A percentile compares a stretch with the other conserved stretches of the same genome.
These are phyloP conservation scores for Suillus americanus DNA, from an alignment of 768 basidiomycete genomes.

Conservation along the genomic window DNA sequence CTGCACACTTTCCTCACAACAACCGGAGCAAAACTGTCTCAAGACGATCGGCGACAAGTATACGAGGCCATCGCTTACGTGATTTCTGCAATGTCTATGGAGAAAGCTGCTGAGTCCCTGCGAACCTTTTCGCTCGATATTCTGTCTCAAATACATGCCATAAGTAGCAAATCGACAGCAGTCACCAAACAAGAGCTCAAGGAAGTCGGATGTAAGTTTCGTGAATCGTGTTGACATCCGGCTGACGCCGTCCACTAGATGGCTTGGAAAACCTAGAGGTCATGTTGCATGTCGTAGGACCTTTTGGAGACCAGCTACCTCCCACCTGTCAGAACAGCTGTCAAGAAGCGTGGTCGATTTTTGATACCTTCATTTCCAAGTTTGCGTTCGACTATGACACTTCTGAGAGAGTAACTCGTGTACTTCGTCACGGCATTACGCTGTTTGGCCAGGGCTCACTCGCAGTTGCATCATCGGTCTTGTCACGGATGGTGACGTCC, in stretches of 20 bases:
- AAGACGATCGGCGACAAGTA: slow-evolving; percentile 88
- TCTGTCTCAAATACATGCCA: slow-evolving; percentile 68
- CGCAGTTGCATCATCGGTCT: slow-evolving; percentile 65
- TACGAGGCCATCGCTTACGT: slow-evolving; percentile 96
- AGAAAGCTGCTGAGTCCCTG: slow-evolving; percentile 81
- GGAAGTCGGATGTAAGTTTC: slow-evolving; percentile 60
- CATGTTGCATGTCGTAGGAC: slow-evolving; percentile 82
- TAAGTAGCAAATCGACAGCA: slow-evolving; percentile 51
- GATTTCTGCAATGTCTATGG: slow-evolving; percentile 92
- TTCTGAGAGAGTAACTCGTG: slow-evolving; percentile 81
- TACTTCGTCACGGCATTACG: slow-evolving; percentile 78
- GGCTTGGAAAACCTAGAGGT: slow-evolving; percentile 89
- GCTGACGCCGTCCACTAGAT: slow-evolving; percentile 44
- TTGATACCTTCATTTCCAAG: slow-evolving; percentile 77
- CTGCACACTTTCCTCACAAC: slow-evolving; percentile 85
- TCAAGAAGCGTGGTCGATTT: slow-evolving; percentile 77
- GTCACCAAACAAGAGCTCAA: slow-evolving; percentile 73
- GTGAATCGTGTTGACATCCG: background rate
- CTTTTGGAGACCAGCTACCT: slow-evolving; percentile 84
- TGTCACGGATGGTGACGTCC: slow-evolving; percentile 71
- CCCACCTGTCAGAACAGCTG: slow-evolving; percentile 75
- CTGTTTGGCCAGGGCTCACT: slow-evolving; percentile 74
- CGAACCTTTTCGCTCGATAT: slow-evolving; percentile 86
- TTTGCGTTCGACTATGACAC: slow-evolving; percentile 75
- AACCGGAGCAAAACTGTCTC: slow-evolving; percentile 73